Conservation (phyloP, 805 yeast genomes). For the Yamadazyma sp. region DNA sequence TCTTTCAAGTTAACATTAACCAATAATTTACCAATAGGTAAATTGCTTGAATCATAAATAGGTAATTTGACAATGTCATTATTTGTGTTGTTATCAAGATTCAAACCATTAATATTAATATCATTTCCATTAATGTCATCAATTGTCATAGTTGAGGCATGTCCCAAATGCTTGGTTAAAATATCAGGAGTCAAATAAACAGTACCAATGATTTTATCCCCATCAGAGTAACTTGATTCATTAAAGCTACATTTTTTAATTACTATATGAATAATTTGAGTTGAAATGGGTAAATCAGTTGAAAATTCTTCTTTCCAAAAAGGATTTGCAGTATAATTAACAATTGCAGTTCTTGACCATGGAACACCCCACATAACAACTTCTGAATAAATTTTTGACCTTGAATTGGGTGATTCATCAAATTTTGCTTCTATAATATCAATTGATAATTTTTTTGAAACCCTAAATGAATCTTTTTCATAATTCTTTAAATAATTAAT, state of each 20-base stretch:
- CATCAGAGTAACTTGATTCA: slow-evolving; percentile 10
- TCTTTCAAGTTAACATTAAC: slow-evolving; percentile 50
- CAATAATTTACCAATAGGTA: slow-evolving; percentile 57
- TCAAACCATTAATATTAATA: slow-evolving; percentile 18
- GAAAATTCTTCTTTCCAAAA: slow-evolving; percentile 82
- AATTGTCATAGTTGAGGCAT: slow-evolving; percentile 33
- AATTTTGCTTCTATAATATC: slow-evolving; percentile 67
- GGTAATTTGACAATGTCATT: slow-evolving; percentile 45
- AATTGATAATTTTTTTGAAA: slow-evolving; percentile 51
- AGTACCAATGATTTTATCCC: slow-evolving; percentile 49
- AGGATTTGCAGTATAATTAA: slow-evolving; percentile 48
- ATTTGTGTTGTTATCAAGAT: slow-evolving; percentile 5
- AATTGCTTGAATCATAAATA: slow-evolving; percentile 37
- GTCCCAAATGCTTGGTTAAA: slow-evolving; percentile 31
- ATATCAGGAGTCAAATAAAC: slow-evolving; percentile 53
- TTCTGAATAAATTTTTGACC: slow-evolving; percentile 57
- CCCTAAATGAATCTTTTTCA: slow-evolving; percentile 41
- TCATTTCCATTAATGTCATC: slow-evolving; percentile 20
- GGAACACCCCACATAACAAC: slow-evolving; percentile 67
- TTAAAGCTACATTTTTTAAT: slow-evolving; percentile 33
- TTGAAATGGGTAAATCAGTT: slow-evolving; percentile 56
- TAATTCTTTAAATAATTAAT: slow-evolving; percentile 12
- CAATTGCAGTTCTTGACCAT: slow-evolving; percentile 76
- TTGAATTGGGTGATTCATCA: slow-evolving; percentile 23
- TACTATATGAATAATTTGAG: slow-evolving; percentile 49